phyloP scores from a whole-genome alignment of 306 rosid species.

The Prunus armeniaca region DNA sequence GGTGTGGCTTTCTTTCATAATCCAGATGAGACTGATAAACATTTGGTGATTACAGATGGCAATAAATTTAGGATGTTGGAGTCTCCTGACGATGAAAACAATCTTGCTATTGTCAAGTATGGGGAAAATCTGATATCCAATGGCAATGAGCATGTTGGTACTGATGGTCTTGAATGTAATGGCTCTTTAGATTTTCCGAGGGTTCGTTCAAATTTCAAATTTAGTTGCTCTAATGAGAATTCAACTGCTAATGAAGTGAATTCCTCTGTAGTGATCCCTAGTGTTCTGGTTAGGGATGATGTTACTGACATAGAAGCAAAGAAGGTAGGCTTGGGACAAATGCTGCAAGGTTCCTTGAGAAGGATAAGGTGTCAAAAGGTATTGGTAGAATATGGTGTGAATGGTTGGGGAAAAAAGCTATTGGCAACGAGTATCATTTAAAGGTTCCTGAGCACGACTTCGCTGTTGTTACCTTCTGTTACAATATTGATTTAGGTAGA shows the following conservation, averaged over 20 bases:
- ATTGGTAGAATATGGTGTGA: constrained; percentile 86
- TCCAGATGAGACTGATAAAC: constrained; percentile 36
- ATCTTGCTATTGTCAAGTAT: constrained; percentile 66
- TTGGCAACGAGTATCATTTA: constrained; percentile 20
- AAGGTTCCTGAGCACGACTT: constrained; percentile 55
- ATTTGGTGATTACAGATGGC: constrained; percentile 23
- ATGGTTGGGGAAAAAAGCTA: constrained; percentile 66
- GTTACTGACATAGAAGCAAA: constrained; percentile 46
- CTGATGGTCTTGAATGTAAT: constrained; percentile 21
- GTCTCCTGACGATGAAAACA: constrained; percentile 32
- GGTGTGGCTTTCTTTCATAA: constrained; percentile 77
- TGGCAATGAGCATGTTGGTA: constrained; percentile 10
- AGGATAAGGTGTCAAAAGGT: constrained; percentile 35
- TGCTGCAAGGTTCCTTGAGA: constrained; percentile 66
- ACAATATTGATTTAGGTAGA: constrained; percentile 66
- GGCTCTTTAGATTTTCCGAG: constrained; percentile 14
- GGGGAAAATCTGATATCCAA: constrained; percentile 26
- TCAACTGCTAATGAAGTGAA: constrained; percentile 21
- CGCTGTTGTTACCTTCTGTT: constrained; percentile 62
- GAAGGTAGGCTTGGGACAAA: constrained; percentile 62
- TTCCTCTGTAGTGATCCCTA: constrained; percentile 44
- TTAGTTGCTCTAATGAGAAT: constrained; percentile 26
- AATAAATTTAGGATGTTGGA: constrained; percentile 42
- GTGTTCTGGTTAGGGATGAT: constrained; percentile 57
- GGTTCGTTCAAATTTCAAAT: constrained; percentile 31